Percentiles rank a stretch among this genome's conserved stretches.
Evolutionary conservation across 2,329 filamentous ascomycete species (phyloP).

Genomic region (Bipolaris gigantea): DNA sequence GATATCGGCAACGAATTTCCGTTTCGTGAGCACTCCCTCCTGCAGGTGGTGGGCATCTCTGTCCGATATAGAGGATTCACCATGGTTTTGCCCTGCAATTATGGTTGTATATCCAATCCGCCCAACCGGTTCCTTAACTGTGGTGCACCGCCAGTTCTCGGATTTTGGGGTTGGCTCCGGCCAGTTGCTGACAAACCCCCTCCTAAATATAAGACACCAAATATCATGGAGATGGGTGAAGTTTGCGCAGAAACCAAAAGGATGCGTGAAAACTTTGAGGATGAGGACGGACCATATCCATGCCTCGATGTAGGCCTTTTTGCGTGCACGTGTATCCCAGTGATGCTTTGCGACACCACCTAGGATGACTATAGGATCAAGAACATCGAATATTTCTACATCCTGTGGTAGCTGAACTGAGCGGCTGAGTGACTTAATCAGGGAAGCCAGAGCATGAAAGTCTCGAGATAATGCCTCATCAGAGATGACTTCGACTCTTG

Average conservation of each 20-base stretch:
- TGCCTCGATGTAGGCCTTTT: constrained; percentile 19
- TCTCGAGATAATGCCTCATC: not conserved
- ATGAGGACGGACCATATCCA: constrained; percentile 21
- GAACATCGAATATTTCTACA: not conserved
- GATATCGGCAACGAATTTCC: not conserved
- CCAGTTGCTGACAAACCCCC: not conserved
- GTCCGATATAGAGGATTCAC: not conserved
- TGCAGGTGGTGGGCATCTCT: not conserved
- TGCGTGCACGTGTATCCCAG: constrained; percentile 10
- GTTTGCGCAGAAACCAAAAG: not conserved
- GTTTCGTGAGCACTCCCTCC: not conserved
- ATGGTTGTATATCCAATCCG: not conserved
- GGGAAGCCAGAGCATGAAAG: not conserved
- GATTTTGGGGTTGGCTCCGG: not conserved
- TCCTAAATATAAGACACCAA: not conserved
- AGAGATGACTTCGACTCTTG: not conserved
- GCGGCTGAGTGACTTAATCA: constrained; percentile 1
- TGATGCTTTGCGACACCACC: not conserved
- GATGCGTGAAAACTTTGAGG: not conserved
- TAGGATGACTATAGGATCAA: not conserved
- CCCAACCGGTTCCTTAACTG: constrained; percentile 1
- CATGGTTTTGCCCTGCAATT: not conserved
- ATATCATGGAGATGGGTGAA: fast-evolving
- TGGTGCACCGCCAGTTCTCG: not conserved
- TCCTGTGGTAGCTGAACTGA: not conserved